Conservation (phyloP, 1,284 basidiomycete genomes). For the Ustilago lituana region DNA sequence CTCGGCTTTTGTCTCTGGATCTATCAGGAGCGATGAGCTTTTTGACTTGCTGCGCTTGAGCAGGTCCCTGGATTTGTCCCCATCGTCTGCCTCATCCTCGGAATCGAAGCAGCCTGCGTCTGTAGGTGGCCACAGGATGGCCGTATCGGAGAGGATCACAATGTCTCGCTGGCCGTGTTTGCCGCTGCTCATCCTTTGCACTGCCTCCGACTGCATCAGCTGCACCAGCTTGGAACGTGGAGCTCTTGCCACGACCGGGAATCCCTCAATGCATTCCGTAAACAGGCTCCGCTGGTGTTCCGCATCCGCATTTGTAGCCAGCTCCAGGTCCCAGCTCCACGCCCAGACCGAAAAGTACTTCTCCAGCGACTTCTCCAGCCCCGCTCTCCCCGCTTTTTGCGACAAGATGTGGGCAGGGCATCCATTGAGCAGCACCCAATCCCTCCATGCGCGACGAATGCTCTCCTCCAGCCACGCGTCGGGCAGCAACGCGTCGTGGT, state of each 20-base stretch:
- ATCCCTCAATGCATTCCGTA: conserved; percentile 26
- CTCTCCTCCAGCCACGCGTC: conserved; percentile 50
- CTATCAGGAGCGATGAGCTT: neutral
- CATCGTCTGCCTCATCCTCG: conserved; percentile 16
- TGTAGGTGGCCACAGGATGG: conserved; percentile 40
- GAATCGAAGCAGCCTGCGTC: conserved; percentile 42
- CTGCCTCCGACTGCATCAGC: conserved; percentile 28
- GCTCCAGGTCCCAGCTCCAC: conserved; percentile 52
- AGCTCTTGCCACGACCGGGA: conserved; percentile 32
- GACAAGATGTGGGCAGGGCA: conserved; percentile 28
- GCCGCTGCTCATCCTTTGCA: conserved; percentile 7
- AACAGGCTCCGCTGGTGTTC: conserved; percentile 16
- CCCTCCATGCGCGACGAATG: conserved; percentile 40
- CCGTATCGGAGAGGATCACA: conserved; percentile 33
- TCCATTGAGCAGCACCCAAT: conserved; percentile 46
- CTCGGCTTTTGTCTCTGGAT: conserved; percentile 25
- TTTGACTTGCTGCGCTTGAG: neutral
- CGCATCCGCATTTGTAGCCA: conserved; percentile 25
- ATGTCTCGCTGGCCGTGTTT: conserved; percentile 28
- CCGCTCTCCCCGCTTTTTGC: conserved; percentile 23
- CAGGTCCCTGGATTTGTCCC: neutral
- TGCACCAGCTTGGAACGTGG: conserved; percentile 22
- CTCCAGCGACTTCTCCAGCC: conserved; percentile 40
- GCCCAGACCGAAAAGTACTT: conserved; percentile 54
- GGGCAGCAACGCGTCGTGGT: conserved; percentile 36